phyloP scores from a whole-genome alignment of 768 basidiomycete genomes.

The Boletus rubropictus region DNA sequence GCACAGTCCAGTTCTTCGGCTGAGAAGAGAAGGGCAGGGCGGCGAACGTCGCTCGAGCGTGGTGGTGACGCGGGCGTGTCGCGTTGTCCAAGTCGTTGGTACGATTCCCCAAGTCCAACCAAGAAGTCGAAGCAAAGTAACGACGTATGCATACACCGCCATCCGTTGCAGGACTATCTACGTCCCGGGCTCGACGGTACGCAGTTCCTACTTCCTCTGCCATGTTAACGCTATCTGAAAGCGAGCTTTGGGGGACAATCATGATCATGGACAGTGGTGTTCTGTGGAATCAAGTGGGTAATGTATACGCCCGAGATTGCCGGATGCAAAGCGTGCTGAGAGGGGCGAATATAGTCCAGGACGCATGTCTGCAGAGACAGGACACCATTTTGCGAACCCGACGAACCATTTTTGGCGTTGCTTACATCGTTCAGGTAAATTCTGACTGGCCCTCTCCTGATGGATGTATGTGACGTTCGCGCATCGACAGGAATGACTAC shows the following conservation, averaged over 20 bases:
- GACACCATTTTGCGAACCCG: slow-evolving; percentile 76
- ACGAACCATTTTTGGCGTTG: slow-evolving; percentile 83
- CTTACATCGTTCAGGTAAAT: slow-evolving; percentile 56
- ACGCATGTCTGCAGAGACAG: slow-evolving; percentile 55
- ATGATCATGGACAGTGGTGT: slow-evolving; percentile 47
- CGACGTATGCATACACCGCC: slow-evolving; percentile 48
- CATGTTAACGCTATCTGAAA: not conserved
- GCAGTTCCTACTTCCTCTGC: slow-evolving; percentile 9
- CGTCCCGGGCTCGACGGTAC: slow-evolving; percentile 51
- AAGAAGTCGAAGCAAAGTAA: slow-evolving; percentile 40
- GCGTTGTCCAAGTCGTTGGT: no score
- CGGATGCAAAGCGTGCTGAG: not conserved
- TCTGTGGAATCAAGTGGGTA: slow-evolving; percentile 80
- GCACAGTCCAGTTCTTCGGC: not conserved
- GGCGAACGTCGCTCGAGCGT: not conserved
- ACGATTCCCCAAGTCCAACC: not conserved
- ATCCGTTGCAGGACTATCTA: slow-evolving; percentile 48
- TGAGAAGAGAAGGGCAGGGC: not conserved
- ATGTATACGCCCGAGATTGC: not conserved
- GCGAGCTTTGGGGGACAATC: not conserved
- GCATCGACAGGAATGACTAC: slow-evolving; percentile 49
- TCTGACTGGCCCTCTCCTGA: no score
- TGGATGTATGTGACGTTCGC: not conserved
- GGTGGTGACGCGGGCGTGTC: no score
- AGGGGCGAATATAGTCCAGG: slow-evolving; percentile 49